phyloP scores from a whole-genome alignment of 2,329 filamentous ascomycete species.

The Fusarium verrucosum region DNA sequence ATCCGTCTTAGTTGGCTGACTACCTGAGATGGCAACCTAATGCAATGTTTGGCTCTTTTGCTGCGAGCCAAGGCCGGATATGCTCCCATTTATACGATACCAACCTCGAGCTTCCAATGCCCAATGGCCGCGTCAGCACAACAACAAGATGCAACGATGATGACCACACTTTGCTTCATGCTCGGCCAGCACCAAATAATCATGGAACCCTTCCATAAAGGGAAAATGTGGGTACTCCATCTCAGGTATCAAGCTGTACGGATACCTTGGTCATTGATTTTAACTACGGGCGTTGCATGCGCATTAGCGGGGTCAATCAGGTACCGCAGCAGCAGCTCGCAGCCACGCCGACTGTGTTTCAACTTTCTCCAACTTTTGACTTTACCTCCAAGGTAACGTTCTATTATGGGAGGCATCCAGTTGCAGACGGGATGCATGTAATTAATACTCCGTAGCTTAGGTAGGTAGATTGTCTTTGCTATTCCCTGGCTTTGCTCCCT shows the following conservation, averaged over 20 bases:
- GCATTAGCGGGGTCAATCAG: constrained; percentile 28
- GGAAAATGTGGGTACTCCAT: background rate
- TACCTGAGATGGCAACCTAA: no score
- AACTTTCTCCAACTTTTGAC: background rate
- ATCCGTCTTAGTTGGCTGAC: background rate
- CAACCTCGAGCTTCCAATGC: background rate
- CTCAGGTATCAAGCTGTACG: no score
- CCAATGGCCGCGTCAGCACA: constrained; percentile 22
- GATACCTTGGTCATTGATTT: constrained; percentile 20
- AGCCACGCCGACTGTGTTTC: constrained; percentile 4
- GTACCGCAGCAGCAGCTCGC: constrained; percentile 17
- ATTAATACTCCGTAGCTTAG: background rate
- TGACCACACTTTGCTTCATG: constrained; percentile 21
- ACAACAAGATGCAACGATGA: constrained; percentile 9
- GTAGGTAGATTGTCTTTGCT: background rate
- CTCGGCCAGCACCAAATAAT: no score
- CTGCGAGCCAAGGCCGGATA: constrained; percentile 3
- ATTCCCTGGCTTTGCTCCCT: background rate
- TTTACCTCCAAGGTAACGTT: constrained; percentile 1
- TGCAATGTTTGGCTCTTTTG: background rate
- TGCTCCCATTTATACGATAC: constrained; percentile 5
- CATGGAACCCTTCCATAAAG: background rate
- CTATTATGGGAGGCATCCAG: background rate
- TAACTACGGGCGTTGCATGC: constrained; percentile 16
- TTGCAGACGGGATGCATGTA: background rate